phyloP scores from a whole-genome alignment of 306 rosid genomes.

The Heteromeles arbutifolia region DNA sequence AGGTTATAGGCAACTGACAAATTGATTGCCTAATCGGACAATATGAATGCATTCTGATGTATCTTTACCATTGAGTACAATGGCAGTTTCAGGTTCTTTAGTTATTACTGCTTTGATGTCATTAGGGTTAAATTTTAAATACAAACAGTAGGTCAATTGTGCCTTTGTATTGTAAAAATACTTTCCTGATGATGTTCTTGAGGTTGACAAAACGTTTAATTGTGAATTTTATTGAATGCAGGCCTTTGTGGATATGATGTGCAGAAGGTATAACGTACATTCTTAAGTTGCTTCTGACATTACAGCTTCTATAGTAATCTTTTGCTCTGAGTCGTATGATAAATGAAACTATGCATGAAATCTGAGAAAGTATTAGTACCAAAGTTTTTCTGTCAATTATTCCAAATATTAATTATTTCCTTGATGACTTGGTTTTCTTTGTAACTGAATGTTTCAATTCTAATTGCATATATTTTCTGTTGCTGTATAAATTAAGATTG shows the following conservation, averaged over 20 bases:
- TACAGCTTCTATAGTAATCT: not conserved
- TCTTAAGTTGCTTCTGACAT: not conserved
- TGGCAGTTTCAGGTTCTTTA: not conserved
- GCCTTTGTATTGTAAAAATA: not conserved
- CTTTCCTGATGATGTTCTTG: not conserved
- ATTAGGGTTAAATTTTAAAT: not conserved
- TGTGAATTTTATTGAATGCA: slow-evolving; percentile 8
- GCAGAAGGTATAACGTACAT: slow-evolving; percentile 20
- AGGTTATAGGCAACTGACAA: not conserved
- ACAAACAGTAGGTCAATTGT: not conserved
- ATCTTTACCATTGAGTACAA: not conserved
- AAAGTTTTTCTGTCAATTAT: not conserved
- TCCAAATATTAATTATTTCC: not conserved
- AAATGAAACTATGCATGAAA: not conserved
- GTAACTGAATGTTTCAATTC: not conserved
- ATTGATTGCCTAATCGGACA: not conserved
- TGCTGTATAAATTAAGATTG: no score
- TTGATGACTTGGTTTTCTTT: not conserved
- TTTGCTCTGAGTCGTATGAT: not conserved
- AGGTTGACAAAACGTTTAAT: not conserved
- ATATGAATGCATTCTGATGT: not conserved
- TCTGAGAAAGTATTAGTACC: not conserved
- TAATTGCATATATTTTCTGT: not conserved
- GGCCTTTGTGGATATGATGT: slow-evolving; percentile 37
- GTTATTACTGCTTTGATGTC: not conserved